phyloP scores from a whole-genome alignment of 768 basidiomycete genomes.

The Lentinula sp. region DNA sequence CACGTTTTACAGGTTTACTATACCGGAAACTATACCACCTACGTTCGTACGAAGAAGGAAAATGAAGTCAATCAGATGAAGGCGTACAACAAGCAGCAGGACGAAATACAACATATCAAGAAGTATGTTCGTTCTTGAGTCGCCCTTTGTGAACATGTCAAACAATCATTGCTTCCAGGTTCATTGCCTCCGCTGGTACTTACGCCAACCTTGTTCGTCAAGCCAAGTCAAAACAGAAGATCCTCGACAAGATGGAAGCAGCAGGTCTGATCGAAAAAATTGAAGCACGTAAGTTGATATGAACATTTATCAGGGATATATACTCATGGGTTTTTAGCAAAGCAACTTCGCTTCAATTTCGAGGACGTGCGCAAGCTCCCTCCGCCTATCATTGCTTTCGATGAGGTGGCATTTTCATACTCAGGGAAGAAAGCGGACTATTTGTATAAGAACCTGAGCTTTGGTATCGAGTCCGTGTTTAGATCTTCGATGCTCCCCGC shows the following conservation, averaged over 20 bases:
- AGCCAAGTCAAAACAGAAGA: constrained; percentile 99
- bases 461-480: constrained; percentile 89
- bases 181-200: constrained; percentile 99
- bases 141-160: background rate
- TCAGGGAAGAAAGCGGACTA: constrained; percentile 85
- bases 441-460: constrained; percentile 83
- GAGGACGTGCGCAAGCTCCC: constrained; percentile 92
- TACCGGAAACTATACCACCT: constrained; percentile 95
- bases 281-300: constrained; percentile 33
- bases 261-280: constrained; percentile 94
- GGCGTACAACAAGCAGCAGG: constrained; percentile 97
- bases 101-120: constrained; percentile 97
- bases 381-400: constrained; percentile 96
- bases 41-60: constrained; percentile 92
- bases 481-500: background rate
- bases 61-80: constrained; percentile 99
- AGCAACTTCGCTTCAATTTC: constrained; percentile 87
- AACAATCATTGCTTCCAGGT: constrained; percentile 35
- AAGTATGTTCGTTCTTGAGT: constrained; percentile 48
- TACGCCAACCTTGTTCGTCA: constrained; percentile 99
- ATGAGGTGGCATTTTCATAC: constrained; percentile 92
- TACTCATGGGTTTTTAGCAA: constrained; percentile 19
- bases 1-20: constrained; percentile 96
- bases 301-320: background rate
- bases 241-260: constrained; percentile 99